Base-by-base conservation (phyloP, 169 alveolate genomes). In the Eimeria acervulina region DNA sequence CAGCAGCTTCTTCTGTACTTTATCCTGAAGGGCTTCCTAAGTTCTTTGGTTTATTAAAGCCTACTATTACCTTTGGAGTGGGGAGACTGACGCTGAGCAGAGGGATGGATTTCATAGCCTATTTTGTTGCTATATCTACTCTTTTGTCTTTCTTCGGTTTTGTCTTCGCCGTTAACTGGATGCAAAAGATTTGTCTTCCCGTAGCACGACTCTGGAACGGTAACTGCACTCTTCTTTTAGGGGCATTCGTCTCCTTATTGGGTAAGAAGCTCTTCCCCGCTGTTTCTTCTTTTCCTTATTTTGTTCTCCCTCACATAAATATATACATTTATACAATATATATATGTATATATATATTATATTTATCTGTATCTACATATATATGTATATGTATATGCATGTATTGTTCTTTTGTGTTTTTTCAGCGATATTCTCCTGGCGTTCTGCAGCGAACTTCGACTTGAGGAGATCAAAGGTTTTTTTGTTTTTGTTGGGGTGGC, bases 21-120 rank as follows among this genome's bases (percentile, higher is more conserved):
- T 78, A 78, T 31, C 89, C 89, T 19, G 89, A 78, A 78, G 89
- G 89, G 12, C 63, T 78, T 12, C 89, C 89, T 17, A 36, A 42
- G 63, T 78, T 78, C 23, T 55, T 78, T 5, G 89, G 89, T 21
- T 17, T 78, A 55, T 31, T 78, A 40, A 51, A 31, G 33, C 89
- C 89, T 15, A 78, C 89, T 15, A 42, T 78, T 19, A 78, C 66
- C 21, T 78, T 78, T 40, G 89, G 89, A 13, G 31, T 78, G 21
- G 33, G 63, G 38, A 19, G 63, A 12, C 23, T 36, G 63, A 78
- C 89, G 10, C 23, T 78, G 63, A 78, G 89, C 23, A 51, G 89
- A 19, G 89, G 89, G 63, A 40, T 78, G 63, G 63, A 40, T 63
- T 78, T 78, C 63, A 78, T 78, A 38, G 89, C 89, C 21, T 63